phyloP scores from a whole-genome alignment of 768 basidiomycete species.

The Termitomyces titanicus region DNA sequence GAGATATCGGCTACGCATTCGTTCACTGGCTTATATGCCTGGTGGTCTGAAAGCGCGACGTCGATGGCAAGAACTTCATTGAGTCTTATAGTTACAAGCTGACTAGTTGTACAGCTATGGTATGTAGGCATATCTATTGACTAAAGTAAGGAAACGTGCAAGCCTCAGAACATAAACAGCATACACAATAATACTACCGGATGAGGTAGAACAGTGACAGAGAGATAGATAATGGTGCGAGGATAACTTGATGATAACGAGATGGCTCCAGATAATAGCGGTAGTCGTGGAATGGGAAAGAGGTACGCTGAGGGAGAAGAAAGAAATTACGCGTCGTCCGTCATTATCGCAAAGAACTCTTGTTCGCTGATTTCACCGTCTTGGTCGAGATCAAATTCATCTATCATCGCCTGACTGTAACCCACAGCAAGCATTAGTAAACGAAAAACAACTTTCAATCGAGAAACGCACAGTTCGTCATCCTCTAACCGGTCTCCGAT shows the following conservation, averaged over 20 bases:
- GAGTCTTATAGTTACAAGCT: slow-evolving; percentile 6
- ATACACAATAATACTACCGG: slow-evolving; percentile 8
- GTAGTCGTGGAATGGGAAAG: neutral
- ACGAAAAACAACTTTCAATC: neutral
- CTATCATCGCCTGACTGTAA: slow-evolving; percentile 97
- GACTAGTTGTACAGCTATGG: slow-evolving; percentile 7
- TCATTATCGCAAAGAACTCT: slow-evolving; percentile 97
- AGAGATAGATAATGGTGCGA: slow-evolving; percentile 6
- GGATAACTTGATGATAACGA: slow-evolving; percentile 9
- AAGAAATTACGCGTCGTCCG: slow-evolving; percentile 68
- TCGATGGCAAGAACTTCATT: neutral
- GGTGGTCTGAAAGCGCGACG: neutral
- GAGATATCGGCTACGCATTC: neutral
- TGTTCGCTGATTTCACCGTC: slow-evolving; percentile 97
- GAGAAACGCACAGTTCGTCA: slow-evolving; percentile 82
- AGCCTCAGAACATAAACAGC: neutral
- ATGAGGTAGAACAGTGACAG: slow-evolving; percentile 3
- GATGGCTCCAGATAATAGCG: slow-evolving; percentile 5
- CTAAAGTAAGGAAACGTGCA: neutral
- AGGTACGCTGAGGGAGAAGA: neutral
- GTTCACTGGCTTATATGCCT: neutral
- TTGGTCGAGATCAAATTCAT: slow-evolving; percentile 98
- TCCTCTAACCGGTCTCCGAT: slow-evolving; percentile 94
- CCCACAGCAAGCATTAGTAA: neutral
- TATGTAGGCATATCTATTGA: slow-evolving; percentile 5